Evolutionary conservation across 805 yeast species (phyloP), one percentile per base, ranked within the genome.

Genomic region (Tetrapisispora nanseiensis): DNA sequence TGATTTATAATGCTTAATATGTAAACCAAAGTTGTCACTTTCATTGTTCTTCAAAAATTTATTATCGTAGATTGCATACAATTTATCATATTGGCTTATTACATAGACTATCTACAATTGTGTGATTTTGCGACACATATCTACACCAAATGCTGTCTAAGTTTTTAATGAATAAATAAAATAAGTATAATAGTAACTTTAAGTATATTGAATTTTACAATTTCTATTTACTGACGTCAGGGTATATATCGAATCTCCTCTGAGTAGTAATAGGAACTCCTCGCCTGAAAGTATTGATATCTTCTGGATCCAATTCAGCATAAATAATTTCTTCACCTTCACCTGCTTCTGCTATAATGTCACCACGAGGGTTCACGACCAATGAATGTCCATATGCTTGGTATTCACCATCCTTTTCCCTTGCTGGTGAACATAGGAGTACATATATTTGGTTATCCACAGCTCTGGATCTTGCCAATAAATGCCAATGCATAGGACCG

Each of bases 361-460:
- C 69, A 32, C 85, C 86, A 48, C 66, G 66, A 18, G 86, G 86
- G 54, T 75, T 76, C 34, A 74, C 81, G 3, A 79, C 76, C 55
- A 79, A 55, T 0, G 81, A 75, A 52, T 79, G 86, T 1, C 86
- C 86, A 52, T 76, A 79, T 0, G 83, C 79, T 49, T 77, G 82
- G 54, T 79, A 79, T 8, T 71, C 72, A 13, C 59, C 51, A 10
- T 71, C 73, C 40, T 70, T 65, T 57, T 86, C 86, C 55, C 97
- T 74, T 3, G 95, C 89, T 3, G 96, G 96, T 7, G 95, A 85
- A 49, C 95, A 86, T 49, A 86, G 64, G 29, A 90, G 69, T 4
- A 84, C 82, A 48, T 76, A 83, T 13, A 76, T 60, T 58, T 82
- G 82, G 55, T 81, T 83, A 58, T 83, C 94, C 12, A 83, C 76